Percentiles rank a stretch among this genome's conserved stretches.
Evolutionary conservation across 352 stramenopile genomes (phyloP).

Genomic region (Pythium guiyangense): DNA sequence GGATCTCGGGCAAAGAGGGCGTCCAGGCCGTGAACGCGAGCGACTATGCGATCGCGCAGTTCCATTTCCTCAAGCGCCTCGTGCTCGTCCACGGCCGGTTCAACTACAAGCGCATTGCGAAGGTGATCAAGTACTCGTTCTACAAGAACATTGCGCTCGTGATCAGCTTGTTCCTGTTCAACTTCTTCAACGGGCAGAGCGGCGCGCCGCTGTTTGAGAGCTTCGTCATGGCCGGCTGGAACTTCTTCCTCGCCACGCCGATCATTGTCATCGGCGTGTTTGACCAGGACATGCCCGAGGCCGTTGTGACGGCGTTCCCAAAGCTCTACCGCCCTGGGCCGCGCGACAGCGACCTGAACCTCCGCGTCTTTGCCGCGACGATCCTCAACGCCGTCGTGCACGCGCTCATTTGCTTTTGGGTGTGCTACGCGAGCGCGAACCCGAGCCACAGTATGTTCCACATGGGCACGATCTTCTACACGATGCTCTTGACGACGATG

Average conservation of each 20-base stretch:
- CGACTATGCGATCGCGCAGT: constrained; percentile 94
- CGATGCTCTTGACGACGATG: constrained; percentile 58
- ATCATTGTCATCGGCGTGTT: constrained; percentile 83
- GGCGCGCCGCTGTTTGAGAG: constrained; percentile 76
- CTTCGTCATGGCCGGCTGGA: constrained; percentile 73
- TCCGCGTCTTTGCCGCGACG: constrained; percentile 42
- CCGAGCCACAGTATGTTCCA: constrained; percentile 37
- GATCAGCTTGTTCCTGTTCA: constrained; percentile 89
- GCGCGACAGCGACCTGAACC: constrained; percentile 55
- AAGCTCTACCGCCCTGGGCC: constrained; percentile 51
- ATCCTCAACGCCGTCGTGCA: constrained; percentile 51
- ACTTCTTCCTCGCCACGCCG: constrained; percentile 88
- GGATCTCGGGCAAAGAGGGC: no score
- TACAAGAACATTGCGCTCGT: constrained; percentile 98
- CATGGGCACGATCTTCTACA: constrained; percentile 63
- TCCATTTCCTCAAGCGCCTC: constrained; percentile 91
- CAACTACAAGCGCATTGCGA: constrained; percentile 95
- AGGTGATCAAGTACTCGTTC: constrained; percentile 96
- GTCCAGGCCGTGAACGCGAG: constrained; percentile 95
- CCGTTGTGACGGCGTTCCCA: constrained; percentile 40
- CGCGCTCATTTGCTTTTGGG: constrained; percentile 52
- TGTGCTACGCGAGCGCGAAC: constrained; percentile 37
- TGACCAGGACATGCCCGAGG: constrained; percentile 59
- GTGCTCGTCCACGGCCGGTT: constrained; percentile 95
- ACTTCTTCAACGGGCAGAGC: constrained; percentile 92